These are phyloP conservation scores for Angomonas ambiguus DNA, from an alignment of 208 protist genomes.

Conservation along the genomic window DNA sequence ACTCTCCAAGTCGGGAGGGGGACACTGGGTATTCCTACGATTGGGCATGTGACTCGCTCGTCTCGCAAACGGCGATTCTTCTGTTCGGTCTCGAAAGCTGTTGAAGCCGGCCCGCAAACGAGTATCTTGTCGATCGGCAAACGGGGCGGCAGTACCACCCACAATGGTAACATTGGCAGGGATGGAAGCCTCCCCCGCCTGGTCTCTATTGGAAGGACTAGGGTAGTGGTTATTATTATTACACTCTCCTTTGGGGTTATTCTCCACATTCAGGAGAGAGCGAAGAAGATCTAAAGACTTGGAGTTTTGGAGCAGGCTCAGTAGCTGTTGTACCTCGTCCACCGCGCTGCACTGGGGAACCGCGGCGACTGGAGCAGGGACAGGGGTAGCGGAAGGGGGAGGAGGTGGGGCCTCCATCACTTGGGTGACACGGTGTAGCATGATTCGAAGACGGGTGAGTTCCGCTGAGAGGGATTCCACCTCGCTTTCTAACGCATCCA, in stretches of 20 bases:
- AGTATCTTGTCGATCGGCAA: too few species aligned
- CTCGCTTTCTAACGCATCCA: constrained; percentile 78
- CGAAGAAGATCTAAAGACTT: constrained; percentile 3
- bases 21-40: background rate
- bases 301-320: constrained; percentile 2
- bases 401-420: constrained; percentile 29
- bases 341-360: background rate
- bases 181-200: too few species aligned
- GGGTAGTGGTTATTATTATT: too few species aligned
- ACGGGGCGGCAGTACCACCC: background rate
- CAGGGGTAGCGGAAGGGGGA: background rate
- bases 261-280: background rate
- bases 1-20: background rate
- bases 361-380: background rate
- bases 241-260: too few species aligned
- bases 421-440: constrained; percentile 71
- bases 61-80: background rate
- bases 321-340: constrained; percentile 6
- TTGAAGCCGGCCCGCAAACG: background rate
- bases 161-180: too few species aligned
- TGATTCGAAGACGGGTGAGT: constrained; percentile 79
- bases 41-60: background rate
- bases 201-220: too few species aligned
- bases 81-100: background rate
- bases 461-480: constrained; percentile 78